phyloP scores from a whole-genome alignment of 768 basidiomycete genomes.

The Boletus tylopilopsis region DNA sequence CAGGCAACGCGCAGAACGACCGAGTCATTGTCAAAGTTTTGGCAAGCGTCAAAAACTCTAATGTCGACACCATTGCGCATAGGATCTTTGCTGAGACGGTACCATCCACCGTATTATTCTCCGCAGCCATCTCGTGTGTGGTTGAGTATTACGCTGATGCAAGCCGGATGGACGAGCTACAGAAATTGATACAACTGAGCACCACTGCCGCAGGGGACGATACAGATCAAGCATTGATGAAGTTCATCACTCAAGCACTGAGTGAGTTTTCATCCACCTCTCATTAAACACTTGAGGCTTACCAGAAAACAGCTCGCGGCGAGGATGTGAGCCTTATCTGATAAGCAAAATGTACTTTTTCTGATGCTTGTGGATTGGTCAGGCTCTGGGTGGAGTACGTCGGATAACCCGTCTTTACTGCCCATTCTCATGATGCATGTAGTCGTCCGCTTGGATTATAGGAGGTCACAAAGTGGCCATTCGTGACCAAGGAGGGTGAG shows the following conservation, averaged over 20 bases:
- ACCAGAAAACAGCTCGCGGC: slow-evolving; percentile 32
- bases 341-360: slow-evolving; percentile 14
- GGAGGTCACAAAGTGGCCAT: slow-evolving; percentile 9
- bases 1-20: slow-evolving; percentile 23
- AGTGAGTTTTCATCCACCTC: slow-evolving; percentile 28
- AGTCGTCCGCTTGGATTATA: slow-evolving; percentile 1
- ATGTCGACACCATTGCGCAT: slow-evolving; percentile 38
- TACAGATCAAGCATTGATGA: slow-evolving; percentile 33
- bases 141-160: slow-evolving; percentile 58
- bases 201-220: slow-evolving; percentile 23
- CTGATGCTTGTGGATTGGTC: slow-evolving; percentile 33
- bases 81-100: slow-evolving; percentile 51
- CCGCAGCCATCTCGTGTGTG: slow-evolving; percentile 51
- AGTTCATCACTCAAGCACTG: slow-evolving; percentile 46
- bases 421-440: neutral
- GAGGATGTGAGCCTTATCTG: slow-evolving; percentile 27
- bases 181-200: slow-evolving; percentile 39
- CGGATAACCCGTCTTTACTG: neutral
- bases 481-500: slow-evolving; percentile 22
- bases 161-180: slow-evolving; percentile 26
- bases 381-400: slow-evolving; percentile 41
- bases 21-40: slow-evolving; percentile 19
- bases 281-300: slow-evolving; percentile 17
- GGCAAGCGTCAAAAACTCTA: neutral
- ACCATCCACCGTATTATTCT: slow-evolving; percentile 54